Evolutionary conservation across 768 basidiomycete genomes (phyloP).

Genomic region (Trametes villosa): DNA sequence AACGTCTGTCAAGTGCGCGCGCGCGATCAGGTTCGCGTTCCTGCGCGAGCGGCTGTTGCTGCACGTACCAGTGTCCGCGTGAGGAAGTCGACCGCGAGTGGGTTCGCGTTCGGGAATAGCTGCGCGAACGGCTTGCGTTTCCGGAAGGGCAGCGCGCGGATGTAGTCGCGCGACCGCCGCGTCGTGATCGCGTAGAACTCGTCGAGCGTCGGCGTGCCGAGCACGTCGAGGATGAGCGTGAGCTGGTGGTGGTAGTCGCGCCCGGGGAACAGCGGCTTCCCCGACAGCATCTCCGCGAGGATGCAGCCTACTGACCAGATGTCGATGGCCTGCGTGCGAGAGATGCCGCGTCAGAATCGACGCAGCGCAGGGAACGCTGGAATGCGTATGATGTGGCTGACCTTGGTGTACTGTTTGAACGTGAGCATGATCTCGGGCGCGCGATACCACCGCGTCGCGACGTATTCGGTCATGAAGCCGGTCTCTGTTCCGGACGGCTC

Average conservation of each 20-base stretch:
- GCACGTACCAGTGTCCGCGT: slow-evolving; percentile 74
- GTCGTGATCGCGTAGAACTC: slow-evolving; percentile 98
- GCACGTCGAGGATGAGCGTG: slow-evolving; percentile 92
- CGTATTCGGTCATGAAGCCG: slow-evolving; percentile 94
- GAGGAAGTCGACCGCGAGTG: slow-evolving; percentile 75
- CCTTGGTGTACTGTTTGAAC: slow-evolving; percentile 98
- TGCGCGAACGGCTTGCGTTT: slow-evolving; percentile 82
- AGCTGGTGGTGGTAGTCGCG: slow-evolving; percentile 97
- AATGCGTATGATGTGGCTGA: slow-evolving; percentile 29
- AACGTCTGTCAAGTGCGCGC: slow-evolving; percentile 65
- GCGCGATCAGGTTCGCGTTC: neutral
- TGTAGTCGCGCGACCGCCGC: slow-evolving; percentile 90
- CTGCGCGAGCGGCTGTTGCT: neutral
- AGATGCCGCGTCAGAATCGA: slow-evolving; percentile 5
- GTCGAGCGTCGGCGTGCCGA: slow-evolving; percentile 95
- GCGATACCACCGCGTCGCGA: slow-evolving; percentile 98
- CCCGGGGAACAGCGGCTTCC: slow-evolving; percentile 96
- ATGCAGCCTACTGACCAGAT: slow-evolving; percentile 90
- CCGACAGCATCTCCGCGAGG: slow-evolving; percentile 95
- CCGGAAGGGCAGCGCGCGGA: slow-evolving; percentile 92
- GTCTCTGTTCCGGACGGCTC: slow-evolving; percentile 74
- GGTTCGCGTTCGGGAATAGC: slow-evolving; percentile 90
- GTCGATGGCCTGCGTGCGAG: slow-evolving; percentile 67
- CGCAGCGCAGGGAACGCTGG: neutral
- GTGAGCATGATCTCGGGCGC: slow-evolving; percentile 99